A percentile compares a stretch with the other conserved stretches of the same genome.
Conservation (phyloP, 129 eudicot genomes). For the Escallonia rubra region DNA sequence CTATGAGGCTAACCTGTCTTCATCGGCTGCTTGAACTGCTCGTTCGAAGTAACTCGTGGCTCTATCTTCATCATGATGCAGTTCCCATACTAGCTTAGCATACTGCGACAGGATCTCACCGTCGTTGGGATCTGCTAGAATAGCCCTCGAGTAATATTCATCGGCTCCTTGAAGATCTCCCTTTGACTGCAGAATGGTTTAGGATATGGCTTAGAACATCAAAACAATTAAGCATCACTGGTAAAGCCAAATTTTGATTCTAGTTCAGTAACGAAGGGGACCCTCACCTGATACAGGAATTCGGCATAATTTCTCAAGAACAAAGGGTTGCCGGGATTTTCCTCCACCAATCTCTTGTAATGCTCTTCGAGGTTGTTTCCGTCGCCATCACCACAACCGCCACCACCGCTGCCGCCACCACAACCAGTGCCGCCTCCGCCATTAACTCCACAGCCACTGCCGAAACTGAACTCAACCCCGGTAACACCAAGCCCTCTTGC, state of each 20-base stretch:
- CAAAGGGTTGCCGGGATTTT: conserved; percentile 63
- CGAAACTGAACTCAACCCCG: conserved; percentile 17
- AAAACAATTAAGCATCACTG: no score
- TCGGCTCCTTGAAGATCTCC: conserved; percentile 58
- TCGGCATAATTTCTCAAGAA: conserved; percentile 73
- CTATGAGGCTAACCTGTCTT: conserved; percentile 44
- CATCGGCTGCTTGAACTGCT: conserved; percentile 69
- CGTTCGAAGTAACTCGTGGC: conserved; percentile 65
- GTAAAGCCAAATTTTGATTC: neutral
- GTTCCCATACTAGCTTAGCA: conserved; percentile 69
- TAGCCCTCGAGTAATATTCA: conserved; percentile 76
- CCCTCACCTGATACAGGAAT: conserved; percentile 58
- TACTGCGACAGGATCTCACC: conserved; percentile 71
- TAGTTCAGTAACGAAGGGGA: neutral
- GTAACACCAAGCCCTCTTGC: conserved; percentile 66
- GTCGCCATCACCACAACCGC: conserved; percentile 34
- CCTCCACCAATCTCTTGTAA: conserved; percentile 69
- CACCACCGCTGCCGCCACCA: conserved; percentile 36
- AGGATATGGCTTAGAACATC: no score
- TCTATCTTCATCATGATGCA: conserved; percentile 55
- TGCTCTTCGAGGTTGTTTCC: conserved; percentile 47
- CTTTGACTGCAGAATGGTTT: conserved; percentile 33
- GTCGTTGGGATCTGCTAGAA: conserved; percentile 72
- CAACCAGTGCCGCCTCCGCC: conserved; percentile 23
- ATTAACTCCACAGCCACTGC: conserved; percentile 22